Evolutionary conservation across 2,329 filamentous ascomycete genomes (phyloP), one percentile per base, ranked within the genome.

Genomic region (Immersiporthe knoxdaviesiana): DNA sequence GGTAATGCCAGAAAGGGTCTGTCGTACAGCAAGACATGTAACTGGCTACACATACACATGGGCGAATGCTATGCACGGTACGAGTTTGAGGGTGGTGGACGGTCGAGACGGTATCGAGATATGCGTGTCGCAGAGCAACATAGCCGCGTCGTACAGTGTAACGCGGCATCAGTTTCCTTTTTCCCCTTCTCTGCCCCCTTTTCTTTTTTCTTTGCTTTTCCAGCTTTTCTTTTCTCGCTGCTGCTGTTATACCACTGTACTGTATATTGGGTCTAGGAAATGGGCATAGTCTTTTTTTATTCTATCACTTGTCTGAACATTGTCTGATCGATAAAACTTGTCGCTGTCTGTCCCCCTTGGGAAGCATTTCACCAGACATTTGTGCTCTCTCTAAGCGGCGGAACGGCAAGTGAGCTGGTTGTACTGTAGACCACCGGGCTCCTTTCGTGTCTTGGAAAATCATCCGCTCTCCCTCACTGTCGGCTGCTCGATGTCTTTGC

Each of bases 171-270:
- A 18, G 30, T 37, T 44, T 21, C 44, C 14, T 32, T n/a, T 47
- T 37, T 63, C 7, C 18, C 32, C 50, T 56, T 68, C n/a, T 41
- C 56, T n/a, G n/a, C 14, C 35, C 58, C 39, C 32, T 65, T 67
- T 32, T 47, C 63, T 1, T 18, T 30, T 65, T 58, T 8, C 32
- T 27, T 58, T 32, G 39, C n/a, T n/a, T 56, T 65, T 18, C 11
- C 18, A 39, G n/a, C 27, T 50, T 50, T 32, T 24, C 2, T 50
- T 50, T 32, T 24, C 2, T 50, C 35, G 27, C 30, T 12, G 24
- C 39, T 27, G 16, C 32, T 68, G 66, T 67, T 69, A 67, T 71
- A 71, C 69, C 69, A 69, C 58, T 69, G 63, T 66, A 59, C 61
- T 58, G 52, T 67, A 69, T 64, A n/a, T 66, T 52, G 63, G 69